Base-by-base conservation (phyloP, 2,329 filamentous ascomycete genomes). In the Cadophora sp. region DNA sequence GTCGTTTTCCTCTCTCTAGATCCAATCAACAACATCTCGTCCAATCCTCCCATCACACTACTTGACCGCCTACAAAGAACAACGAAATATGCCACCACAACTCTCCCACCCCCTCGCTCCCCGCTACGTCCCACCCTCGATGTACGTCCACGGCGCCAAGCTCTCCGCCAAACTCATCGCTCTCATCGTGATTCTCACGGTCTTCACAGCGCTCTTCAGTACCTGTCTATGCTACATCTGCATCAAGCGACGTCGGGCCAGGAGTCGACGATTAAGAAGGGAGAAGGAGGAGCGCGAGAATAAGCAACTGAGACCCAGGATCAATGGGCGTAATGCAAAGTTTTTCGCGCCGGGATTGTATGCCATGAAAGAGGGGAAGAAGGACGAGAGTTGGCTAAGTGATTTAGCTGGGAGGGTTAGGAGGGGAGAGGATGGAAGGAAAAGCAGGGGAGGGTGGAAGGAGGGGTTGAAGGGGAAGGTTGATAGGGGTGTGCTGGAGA, bases 101-200 rank as follows among this genome's bases (percentile, higher is more conserved):
- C 43, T 9, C 22, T 8, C 40, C 43, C 43, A 22, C 4, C 19
- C 19, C 43, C 43, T 65, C 43, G 8, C 26, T 14, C 43, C 16
- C 40, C 53, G 64, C 22, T 60, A 50, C 34, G 24, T 66, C 56
- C 56, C 59, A 9, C 46, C 62, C 61, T 61, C 62, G n/a, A 62
- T 51, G 12, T 51, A 50, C 62, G 37, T 65, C 48, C 6, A 31
- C 22, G 66, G 43, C 56, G 58, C 62, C 31, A 68, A 65, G 19
- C 62, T 68, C 62, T 65, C 62, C n/a, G 29, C 50, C 31, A 68
- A 68, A 43, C 11, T 61, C 31, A 62, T 68, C 55, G 26, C 62
- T 11, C 46, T 59, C 2, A 65, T 68, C 34, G 12, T 31, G 1
- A 62, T 62, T 19, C n/a, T 65, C 48, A 24, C 56, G 19, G 4